phyloP scores from a whole-genome alignment of 176 grass and related monocot species.

The Eleusine coracana region DNA sequence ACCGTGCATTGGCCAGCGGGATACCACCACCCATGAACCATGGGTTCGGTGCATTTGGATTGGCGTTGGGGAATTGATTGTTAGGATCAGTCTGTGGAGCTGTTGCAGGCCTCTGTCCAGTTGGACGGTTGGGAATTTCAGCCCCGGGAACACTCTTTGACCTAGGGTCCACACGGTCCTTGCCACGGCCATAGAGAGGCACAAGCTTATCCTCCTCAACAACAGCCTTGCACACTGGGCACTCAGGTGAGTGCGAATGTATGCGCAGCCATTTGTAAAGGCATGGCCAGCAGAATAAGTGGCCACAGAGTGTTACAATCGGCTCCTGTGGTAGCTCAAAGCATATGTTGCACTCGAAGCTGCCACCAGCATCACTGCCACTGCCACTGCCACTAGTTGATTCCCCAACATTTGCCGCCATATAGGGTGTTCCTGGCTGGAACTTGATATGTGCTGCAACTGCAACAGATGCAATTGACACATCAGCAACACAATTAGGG shows the following conservation, averaged over 20 bases:
- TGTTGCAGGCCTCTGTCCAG: conserved; percentile 72
- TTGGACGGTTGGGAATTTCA: conserved; percentile 65
- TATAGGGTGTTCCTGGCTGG: neutral
- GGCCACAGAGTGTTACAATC: conserved; percentile 78
- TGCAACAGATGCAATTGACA: conserved; percentile 18
- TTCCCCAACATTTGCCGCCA: conserved; percentile 62
- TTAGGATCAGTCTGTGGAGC: conserved; percentile 60
- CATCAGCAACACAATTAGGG: neutral
- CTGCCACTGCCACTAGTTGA: conserved; percentile 48
- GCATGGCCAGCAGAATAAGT: conserved; percentile 92
- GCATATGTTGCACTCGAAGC: conserved; percentile 93
- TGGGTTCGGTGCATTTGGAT: conserved; percentile 40
- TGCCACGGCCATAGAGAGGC: conserved; percentile 79
- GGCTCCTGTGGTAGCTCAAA: conserved; percentile 91
- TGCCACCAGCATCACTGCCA: conserved; percentile 40
- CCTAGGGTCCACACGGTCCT: conserved; percentile 73
- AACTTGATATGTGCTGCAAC: conserved; percentile 23
- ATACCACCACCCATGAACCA: conserved; percentile 64
- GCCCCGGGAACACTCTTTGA: conserved; percentile 59
- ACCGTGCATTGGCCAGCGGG: conserved; percentile 49
- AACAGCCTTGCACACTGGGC: conserved; percentile 86
- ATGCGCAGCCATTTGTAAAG: conserved; percentile 86
- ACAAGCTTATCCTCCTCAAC: conserved; percentile 82
- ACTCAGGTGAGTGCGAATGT: conserved; percentile 74
- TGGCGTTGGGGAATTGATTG: conserved; percentile 52